Evolutionary conservation across 2,329 filamentous ascomycete genomes (phyloP), one percentile per base, ranked within the genome.

Genomic region (Fusarium luffae): DNA sequence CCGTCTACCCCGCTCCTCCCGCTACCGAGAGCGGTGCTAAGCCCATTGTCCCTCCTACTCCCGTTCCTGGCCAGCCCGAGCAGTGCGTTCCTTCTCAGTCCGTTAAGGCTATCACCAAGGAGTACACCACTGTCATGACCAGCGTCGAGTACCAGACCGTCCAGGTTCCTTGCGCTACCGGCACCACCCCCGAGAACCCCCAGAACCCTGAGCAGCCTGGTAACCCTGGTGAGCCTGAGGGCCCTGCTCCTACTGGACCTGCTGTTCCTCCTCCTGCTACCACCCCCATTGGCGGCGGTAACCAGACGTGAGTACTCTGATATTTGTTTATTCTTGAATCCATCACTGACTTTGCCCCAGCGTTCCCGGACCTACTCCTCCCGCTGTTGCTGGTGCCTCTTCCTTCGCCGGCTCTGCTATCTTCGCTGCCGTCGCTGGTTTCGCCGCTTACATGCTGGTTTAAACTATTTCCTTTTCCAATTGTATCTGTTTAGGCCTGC

Each of bases 111-210:
- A 83, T 86, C 81, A 85, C 85, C 77, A 87, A 85, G 81, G 83
- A 79, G 70, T 82, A 85, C 81, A 86, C 85, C 79, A 87, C 85
- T 66, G 84, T 86, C 75, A 77, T 86, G 77, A 85, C 85, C 74
- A 83, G 82, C 46, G 84, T 86, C 72, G 83, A 85, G 82, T 85
- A 85, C 82, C 79, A 81, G 74, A 82, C 80, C 66, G 60, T 74
- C 69, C 55, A 71, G 68, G 67, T 73, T 44, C 68, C 74, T 41
- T 77, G 74, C 62, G 27, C 61, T 57, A 73, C 75, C 50, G 67
- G 67, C 13, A 54, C 34, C 62, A 51, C 62, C 54, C 54, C 66
- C 27, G 50, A 47, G 8, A 60, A 54, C 48, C 65, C 66, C 25
- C 46, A 51, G 6, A 44, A 54, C 28, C 61, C 61, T 27, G 21